Evolutionary conservation across 257 asterid species (phyloP).

Genomic region (Echium plantagineum): DNA sequence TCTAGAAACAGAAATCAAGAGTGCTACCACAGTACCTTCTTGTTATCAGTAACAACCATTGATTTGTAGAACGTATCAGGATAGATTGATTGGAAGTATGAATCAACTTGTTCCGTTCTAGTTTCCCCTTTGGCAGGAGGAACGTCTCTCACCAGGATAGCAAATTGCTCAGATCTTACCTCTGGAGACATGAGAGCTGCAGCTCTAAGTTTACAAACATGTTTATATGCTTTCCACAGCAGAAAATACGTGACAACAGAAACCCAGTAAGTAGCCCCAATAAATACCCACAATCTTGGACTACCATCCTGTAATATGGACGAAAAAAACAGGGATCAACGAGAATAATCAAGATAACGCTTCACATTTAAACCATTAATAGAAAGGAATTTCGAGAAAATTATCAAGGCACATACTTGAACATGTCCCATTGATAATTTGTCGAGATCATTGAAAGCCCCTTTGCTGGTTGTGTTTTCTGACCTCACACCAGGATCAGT

Average conservation of each 20-base stretch:
- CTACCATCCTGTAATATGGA: slow-evolving; percentile 32
- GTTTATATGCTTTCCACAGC: slow-evolving; percentile 79
- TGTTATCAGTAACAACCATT: slow-evolving; percentile 63
- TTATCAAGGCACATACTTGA: slow-evolving; percentile 30
- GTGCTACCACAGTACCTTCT: slow-evolving; percentile 27
- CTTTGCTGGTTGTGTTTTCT: slow-evolving; percentile 46
- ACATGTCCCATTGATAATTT: slow-evolving; percentile 68
- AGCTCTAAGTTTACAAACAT: slow-evolving; percentile 51
- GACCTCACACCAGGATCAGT: slow-evolving; percentile 31
- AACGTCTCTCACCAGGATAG: slow-evolving; percentile 69
- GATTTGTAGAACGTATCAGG: slow-evolving; percentile 78
- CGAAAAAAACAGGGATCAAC: slow-evolving; percentile 3
- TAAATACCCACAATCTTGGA: slow-evolving; percentile 65
- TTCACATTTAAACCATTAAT: not conserved
- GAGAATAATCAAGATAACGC: not conserved
- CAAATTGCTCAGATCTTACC: slow-evolving; percentile 59
- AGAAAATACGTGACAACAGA: slow-evolving; percentile 52
- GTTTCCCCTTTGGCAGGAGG: slow-evolving; percentile 54
- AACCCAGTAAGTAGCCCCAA: slow-evolving; percentile 52
- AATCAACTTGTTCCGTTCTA: slow-evolving; percentile 78
- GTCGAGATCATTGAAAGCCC: slow-evolving; percentile 67
- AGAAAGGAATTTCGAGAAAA: not conserved
- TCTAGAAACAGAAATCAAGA: not conserved
- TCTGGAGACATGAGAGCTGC: slow-evolving; percentile 69
- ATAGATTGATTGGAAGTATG: slow-evolving; percentile 59